These are phyloP conservation scores for Yarrowia sp. DNA, from an alignment of 805 yeast species.

Conservation along the genomic window DNA sequence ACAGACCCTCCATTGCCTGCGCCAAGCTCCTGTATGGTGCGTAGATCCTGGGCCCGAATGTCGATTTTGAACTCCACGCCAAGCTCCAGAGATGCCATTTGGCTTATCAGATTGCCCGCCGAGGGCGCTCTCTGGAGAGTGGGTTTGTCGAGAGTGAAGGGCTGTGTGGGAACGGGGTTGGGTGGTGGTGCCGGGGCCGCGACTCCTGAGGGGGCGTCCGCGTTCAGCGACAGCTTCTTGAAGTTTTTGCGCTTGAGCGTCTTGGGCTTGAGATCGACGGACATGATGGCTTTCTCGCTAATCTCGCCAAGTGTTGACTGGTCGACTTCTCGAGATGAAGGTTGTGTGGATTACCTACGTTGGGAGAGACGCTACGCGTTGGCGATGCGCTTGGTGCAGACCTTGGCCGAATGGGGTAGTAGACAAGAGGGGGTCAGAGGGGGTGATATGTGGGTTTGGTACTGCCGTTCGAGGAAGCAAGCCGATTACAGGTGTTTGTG, in stretches of 20 bases:
- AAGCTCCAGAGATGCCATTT: slow-evolving; percentile 58
- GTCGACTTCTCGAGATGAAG: not conserved
- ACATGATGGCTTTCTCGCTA: not conserved
- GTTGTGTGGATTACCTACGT: slow-evolving; percentile 17
- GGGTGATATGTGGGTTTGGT: not conserved
- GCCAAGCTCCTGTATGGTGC: slow-evolving; percentile 79
- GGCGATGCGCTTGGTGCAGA: slow-evolving; percentile 35
- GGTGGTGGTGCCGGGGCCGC: slow-evolving; percentile 30
- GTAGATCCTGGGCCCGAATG: slow-evolving; percentile 69
- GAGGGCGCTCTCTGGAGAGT: slow-evolving; percentile 33
- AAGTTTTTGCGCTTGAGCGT: slow-evolving; percentile 64
- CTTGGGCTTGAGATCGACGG: slow-evolving; percentile 45
- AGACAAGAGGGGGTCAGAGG: not conserved
- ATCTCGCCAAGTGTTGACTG: too few relatives aligned
- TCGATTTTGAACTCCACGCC: slow-evolving; percentile 62
- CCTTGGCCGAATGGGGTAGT: slow-evolving; percentile 19
- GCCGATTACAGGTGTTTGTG: too few relatives aligned
- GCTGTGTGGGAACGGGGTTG: slow-evolving; percentile 3
- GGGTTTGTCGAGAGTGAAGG: slow-evolving; percentile 39
- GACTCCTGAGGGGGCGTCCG: slow-evolving; percentile 23
- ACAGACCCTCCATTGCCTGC: slow-evolving; percentile 96
- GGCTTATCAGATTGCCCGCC: slow-evolving; percentile 42
- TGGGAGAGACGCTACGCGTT: slow-evolving; percentile 37
- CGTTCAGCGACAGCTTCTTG: slow-evolving; percentile 59
- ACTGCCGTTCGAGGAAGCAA: too few relatives aligned